Base-by-base conservation (phyloP, 106 monocot species). In the Posidonia australis region DNA sequence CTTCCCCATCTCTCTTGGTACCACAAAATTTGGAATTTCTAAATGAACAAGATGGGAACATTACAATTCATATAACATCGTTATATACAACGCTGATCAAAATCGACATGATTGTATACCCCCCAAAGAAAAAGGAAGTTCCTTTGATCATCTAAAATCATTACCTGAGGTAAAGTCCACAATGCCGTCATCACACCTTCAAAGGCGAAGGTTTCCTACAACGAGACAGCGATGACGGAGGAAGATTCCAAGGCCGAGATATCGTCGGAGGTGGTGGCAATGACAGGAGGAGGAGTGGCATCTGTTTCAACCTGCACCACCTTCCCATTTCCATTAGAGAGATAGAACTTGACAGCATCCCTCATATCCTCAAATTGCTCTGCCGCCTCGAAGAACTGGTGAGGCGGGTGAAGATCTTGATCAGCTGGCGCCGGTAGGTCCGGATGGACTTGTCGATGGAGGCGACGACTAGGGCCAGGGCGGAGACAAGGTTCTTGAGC, bases 381-480 rank as follows among this genome's bases (percentile, higher is more conserved):
- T 1, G 67, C 77, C 13, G 69, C 51, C 44, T 80, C 68, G n/a
- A 96, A 81, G 70, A 96, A 82, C 71, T 60, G 60, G 75, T 49
- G 45, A 88, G 68, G 48, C 28, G 43, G 54, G 82, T 21, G 67
- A 93, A 86, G 67, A 85, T 29, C 56, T 76, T 73, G 70, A 79
- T 5, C 56, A 93, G 81, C 31, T 77, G 85, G 64, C 83, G 82
- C 47, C 81, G 86, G 83, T 83, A 86, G 19, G 75, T 63, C 64
- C 81, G 81, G 73, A 93, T 10, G 60, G 93, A 85, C 51, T 68
- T 74, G 72, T 77, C 69, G 84, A 85, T 58, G 46, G 83, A 75
- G n/a, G 88, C 55, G 58, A 75, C 56, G 47, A 78, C 46, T 57
- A 79, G 46, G 46, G 82, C 42, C 17, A 73, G n/a, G 53, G 82